Percentiles rank a stretch among this genome's conserved stretches.
phyloP scores from a whole-genome alignment of 345 rosid genomes.

The Camelina hispida region DNA sequence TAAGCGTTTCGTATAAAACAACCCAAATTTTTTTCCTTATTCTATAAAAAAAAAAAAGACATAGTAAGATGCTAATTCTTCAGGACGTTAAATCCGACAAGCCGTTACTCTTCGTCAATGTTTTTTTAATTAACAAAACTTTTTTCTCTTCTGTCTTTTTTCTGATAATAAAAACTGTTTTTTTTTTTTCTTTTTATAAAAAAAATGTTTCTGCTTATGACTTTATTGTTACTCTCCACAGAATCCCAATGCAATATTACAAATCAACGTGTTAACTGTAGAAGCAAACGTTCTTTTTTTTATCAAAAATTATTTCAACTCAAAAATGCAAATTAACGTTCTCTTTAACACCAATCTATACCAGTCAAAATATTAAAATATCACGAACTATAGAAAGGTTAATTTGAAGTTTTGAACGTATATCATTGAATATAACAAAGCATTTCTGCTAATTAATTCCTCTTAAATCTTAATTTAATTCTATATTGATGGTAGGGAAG shows the following conservation, averaged over 20 bases:
- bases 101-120: no score
- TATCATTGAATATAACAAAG: background rate
- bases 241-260: slow-evolving; percentile 30
- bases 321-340: background rate
- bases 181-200: no score
- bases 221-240: slow-evolving; percentile 11
- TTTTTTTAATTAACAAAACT: no score
- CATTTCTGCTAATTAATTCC: background rate
- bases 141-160: no score
- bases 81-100: no score
- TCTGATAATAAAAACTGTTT: no score
- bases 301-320: background rate
- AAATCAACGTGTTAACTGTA: background rate
- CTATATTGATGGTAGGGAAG: no score
- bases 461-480: no score
- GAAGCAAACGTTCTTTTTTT: background rate
- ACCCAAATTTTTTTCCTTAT: no score
- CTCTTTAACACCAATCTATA: background rate
- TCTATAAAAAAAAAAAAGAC: no score
- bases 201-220: slow-evolving; percentile 12
- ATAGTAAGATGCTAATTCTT: no score
- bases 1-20: no score
- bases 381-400: background rate
- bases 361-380: background rate
- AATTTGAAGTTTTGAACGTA: background rate